Evolutionary conservation across 1,284 basidiomycete species (phyloP), one percentile per base, ranked within the genome.

Genomic region (Sporisorium scitamineum): DNA sequence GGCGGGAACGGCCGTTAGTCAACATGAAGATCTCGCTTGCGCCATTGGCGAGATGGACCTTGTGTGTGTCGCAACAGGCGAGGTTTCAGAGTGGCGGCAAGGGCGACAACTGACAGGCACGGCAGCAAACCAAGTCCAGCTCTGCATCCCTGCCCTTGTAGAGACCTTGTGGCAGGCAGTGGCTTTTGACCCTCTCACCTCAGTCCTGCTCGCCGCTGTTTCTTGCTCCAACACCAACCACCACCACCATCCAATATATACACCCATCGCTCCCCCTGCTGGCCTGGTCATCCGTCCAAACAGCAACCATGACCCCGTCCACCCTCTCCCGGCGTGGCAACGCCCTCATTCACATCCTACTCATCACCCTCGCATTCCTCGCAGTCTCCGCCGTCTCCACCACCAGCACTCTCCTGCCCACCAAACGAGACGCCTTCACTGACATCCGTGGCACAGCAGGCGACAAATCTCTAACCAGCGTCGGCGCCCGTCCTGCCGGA

Each of bases 391-490:
- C 41, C 22, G 3, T 51, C 48, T 8, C 48, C 16, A 7, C 48
- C 1, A 2, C 31, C 52, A 37, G 10, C 55, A 18, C 41, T 22
- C 13, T 20, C 9, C 13, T 16, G 7, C 53, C 11, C 4, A 8
- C 16, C 18, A 39, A 42, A 22, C 61, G 65, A 16, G 71, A 75
- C 31, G 71, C 71, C 16, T 75, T 75, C 60, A 70, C 71, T 42
- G 32, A 37, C 6, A 50, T 63, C 16, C 71, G 71, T 14, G 71
- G 71, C 26, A 66, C 59, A 2, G 13, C 5, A 1, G 67, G 66
- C 39, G 71, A 75, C 41, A 26, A 22, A 0, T 44, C 29, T 6
- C 57, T 70, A 10, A 26, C 32, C 13, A 31, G 20, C 22, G 45
- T 70, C 16, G 71, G 71, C 14, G 7, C 8, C 0, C 42, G 41